A percentile compares a stretch with the other conserved stretches of the same genome.
Conservation (phyloP, 2,329 filamentous ascomycete genomes). For the Phyllosticta citribraziliensis region DNA sequence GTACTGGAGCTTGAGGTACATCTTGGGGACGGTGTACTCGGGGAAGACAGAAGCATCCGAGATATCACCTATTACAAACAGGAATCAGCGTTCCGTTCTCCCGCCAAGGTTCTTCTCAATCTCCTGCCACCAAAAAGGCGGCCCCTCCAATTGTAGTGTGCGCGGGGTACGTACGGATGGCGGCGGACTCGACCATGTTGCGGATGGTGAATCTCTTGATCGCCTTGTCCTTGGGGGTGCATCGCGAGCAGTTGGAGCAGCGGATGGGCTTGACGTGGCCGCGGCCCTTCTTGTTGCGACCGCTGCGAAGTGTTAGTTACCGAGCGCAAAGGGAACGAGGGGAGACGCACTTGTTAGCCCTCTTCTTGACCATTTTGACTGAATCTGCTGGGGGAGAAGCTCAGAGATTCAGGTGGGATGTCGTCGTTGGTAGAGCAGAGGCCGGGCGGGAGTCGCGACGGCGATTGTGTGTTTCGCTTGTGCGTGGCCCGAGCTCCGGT, state of each 20-base stretch:
- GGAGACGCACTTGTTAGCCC: conserved; percentile 58
- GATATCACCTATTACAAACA: conserved; percentile 74
- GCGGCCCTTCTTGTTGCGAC: conserved; percentile 99
- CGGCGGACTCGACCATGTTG: conserved; percentile 99
- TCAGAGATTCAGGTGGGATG: neutral
- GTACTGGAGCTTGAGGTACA: conserved; percentile 99
- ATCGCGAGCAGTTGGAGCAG: conserved; percentile 75
- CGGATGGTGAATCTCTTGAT: conserved; percentile 99
- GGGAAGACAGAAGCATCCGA: conserved; percentile 98
- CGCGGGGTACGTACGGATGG: conserved; percentile 72
- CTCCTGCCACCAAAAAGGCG: conserved; percentile 6
- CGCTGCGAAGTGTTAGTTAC: conserved; percentile 48
- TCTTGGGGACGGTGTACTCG: conserved; percentile 99
- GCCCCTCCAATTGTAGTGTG: neutral
- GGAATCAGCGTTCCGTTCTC: conserved; percentile 14
- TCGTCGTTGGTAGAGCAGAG: neutral
- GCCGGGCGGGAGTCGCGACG: neutral
- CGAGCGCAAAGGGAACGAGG: conserved; percentile 9
- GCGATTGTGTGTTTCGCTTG: neutral
- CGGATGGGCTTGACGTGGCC: conserved; percentile 99
- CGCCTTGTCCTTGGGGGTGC: conserved; percentile 97
- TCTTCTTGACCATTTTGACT: conserved; percentile 66
- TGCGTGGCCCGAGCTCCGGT: neutral
- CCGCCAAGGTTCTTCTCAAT: conserved; percentile 12
- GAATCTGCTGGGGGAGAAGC: conserved; percentile 26